Base-by-base conservation (phyloP, 768 basidiomycete genomes). In the Rhodotorula diobovata region DNA sequence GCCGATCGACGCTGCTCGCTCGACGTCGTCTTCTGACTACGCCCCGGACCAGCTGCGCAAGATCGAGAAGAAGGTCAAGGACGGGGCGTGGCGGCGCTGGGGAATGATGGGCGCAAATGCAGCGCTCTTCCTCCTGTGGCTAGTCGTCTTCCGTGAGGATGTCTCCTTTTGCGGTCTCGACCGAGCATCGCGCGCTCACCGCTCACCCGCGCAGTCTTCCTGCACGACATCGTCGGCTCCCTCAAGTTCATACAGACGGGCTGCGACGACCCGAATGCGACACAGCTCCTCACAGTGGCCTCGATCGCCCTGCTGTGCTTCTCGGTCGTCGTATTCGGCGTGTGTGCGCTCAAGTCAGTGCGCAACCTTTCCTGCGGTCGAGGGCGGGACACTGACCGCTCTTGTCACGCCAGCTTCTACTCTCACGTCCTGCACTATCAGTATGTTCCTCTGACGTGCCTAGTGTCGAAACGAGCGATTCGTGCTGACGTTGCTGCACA, bases 211-310 rank as follows among this genome's bases (percentile, higher is more conserved):
- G 28, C 58, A 71, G 70, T 71, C 2, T 35, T 61, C 64, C 37
- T 71, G 2, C 25, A 62, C 23, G 39, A 18, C 4, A 12, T 16
- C 18, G 0, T 62, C n/a, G 46, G 54, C 3, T 12, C 16, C 12
- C 66, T 66, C 48, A 41, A 23, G 4, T 53, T 71, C 60, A 28
- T 56, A 3, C 70, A 71, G 50, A 62, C 70, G 28, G 30, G 51
- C 32, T 71, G 70, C 37, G 12, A 9, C 1, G 70, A 71, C 51
- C 70, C 70, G 5, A 28, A 37, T 14, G 60, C 64, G 2, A 62
- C 64, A 7, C 23, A 20, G 14, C 21, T 66, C 0, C 34, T 61
- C n/a, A 43, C 28, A 23, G 3, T 15, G 12, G n/a, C 60, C 8
- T n/a, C 46, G 28, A 30, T 51, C 15, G 32, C 56, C 14, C 61